Evolutionary conservation across 163 green algal species (phyloP), one percentile per base, ranked within the genome.

Genomic region (Chlamydomonas reinhardtii): DNA sequence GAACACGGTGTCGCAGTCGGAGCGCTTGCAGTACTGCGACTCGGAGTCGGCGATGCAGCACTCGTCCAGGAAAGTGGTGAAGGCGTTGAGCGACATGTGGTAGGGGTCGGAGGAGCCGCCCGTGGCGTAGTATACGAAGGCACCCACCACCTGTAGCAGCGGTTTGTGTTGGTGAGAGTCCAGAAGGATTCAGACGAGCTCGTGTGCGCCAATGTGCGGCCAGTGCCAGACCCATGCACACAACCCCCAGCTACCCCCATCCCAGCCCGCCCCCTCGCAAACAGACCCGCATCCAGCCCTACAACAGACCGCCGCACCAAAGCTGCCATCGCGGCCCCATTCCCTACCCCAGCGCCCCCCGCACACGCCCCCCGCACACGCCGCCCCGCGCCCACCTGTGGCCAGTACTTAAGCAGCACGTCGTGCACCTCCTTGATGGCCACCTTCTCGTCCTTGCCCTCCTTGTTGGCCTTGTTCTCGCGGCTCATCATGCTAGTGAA

Each of bases 1-100:
- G 93, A 96, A 96, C 35, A 95, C 88, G 59, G 94, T 96, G 91
- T 96, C 95, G 85, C 92, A 96, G 88, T 97, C 94, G n/a, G 86
- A 94, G 31, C 92, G 90, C 92, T 96, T 96, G 87, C 93, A 88
- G 69, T 87, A 91, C 69, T 91, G 85, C 25, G 84, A 93, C 66
- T 96, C 94, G 12, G 86, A 54, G 86, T 97, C 94, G 12, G 93
- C 88, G 77, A 97, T 95, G 52, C 82, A 62, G 82, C 91, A 95
- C 39, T 95, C 93, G 62, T 96, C 94, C 54, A 93, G 88, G 62
- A 93, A 89, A 56, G 82, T 76, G 74, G 74, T 92, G 85, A 92
- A 96, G 39, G 85, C 75, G 85, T 97, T 97, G 85, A 97, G 94
- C 22, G 92, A 82, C 89, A 97, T 94, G 90, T 95, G 92, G 86